Base-by-base conservation (phyloP, 1,139 yeast species). In the Lodderomyces jiufengensis region DNA sequence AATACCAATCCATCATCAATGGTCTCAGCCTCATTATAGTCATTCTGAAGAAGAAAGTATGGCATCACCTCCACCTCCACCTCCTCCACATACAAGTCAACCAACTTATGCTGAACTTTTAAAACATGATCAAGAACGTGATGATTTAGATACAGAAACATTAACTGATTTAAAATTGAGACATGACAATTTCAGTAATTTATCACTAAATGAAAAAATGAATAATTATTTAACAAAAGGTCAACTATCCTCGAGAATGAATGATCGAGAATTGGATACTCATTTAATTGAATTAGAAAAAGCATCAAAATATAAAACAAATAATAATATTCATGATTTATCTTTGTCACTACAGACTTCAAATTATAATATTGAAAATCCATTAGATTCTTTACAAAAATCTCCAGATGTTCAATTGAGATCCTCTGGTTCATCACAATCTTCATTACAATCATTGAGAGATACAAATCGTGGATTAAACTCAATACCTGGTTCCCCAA, bases 341-440 rank as follows among this genome's bases (percentile, higher is more conserved):
- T 64, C 73, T 1, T 50, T 54, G 21, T 57, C 61, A 14, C 51
- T 70, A 36, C 62, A 62, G 36, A 50, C 54, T 23, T 55, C 59
- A 9, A 40, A 47, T 9, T 27, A 38, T 10, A 46, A 45, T 9
- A 46, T 59, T 18, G 68, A 63, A 33, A 59, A 62, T 42, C 73
- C 72, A 3, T 52, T 67, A 34, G 51, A 58, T 35, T 63, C 68
- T 0, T 54, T 67, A 26, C 47, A 59, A 2, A 53, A 54, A 26
- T 28, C 32, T 5, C 43, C 59, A 3, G 52, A 57, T 11, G 69
- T 63, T 31, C 55, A 59, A 12, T 50, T 65, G 34, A 55, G 55
- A 39, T 61, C 69, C 4, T 64, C 65, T 4, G 71, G 70, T 9
- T 65, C 73, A 9, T 68, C 74, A 3, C 72, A 67, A 45, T 66